A percentile compares a stretch with the other conserved stretches of the same genome.
phyloP scores from a whole-genome alignment of 2,329 filamentous ascomycete genomes.

The Phialophora macrospora region DNA sequence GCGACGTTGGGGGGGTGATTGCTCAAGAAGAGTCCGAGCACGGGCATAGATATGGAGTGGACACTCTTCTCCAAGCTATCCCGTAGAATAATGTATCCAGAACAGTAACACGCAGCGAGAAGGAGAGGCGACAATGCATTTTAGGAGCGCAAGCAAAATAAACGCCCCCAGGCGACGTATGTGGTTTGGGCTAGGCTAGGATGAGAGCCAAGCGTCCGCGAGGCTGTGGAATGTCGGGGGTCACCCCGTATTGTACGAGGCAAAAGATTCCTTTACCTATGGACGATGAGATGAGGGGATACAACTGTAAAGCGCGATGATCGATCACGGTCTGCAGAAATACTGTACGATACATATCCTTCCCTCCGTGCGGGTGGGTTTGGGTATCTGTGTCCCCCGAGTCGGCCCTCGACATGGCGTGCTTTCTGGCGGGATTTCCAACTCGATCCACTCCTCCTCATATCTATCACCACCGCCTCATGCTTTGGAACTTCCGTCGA shows the following conservation, averaged over 20 bases:
- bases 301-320: neutral
- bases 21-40: too few species aligned
- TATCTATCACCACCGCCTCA: constrained; percentile 5
- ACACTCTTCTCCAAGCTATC: too few species aligned
- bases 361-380: neutral
- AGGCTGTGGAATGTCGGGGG: neutral
- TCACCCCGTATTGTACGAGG: too few species aligned
- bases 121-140: too few species aligned
- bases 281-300: neutral
- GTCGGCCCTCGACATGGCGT: neutral
- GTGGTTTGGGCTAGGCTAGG: too few species aligned
- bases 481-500: constrained; percentile 12
- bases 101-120: too few species aligned
- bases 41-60: too few species aligned
- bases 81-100: too few species aligned
- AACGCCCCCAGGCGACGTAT: too few species aligned
- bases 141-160: neutral
- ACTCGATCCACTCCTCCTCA: neutral
- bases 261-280: neutral
- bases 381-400: too few species aligned
- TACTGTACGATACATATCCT: neutral
- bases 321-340: too few species aligned
- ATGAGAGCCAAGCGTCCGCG: neutral
- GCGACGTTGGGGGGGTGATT: too few species aligned
- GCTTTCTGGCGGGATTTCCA: neutral